phyloP scores from a whole-genome alignment of 2,329 filamentous ascomycete genomes.

The Pseudocercospora eumusae region DNA sequence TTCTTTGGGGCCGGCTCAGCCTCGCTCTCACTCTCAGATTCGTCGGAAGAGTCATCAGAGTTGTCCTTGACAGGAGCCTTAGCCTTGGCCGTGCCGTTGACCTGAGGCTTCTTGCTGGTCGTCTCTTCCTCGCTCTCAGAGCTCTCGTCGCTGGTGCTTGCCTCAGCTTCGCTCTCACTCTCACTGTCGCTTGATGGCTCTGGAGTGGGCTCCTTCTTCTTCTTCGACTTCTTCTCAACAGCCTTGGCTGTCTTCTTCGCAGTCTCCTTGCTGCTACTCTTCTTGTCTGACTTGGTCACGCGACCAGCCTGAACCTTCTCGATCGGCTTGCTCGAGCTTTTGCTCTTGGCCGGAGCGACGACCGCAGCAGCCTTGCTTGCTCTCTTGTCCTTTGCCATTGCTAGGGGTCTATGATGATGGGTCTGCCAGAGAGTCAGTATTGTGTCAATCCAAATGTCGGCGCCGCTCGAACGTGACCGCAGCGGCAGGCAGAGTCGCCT shows the following conservation, averaged over 20 bases:
- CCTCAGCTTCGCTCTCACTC: slow-evolving; percentile 38
- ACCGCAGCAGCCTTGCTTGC: slow-evolving; percentile 37
- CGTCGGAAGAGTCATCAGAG: slow-evolving; percentile 22
- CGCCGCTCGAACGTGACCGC: slow-evolving; percentile 16
- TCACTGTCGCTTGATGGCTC: slow-evolving; percentile 46
- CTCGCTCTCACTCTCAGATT: slow-evolving; percentile 34
- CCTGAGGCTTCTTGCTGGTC: slow-evolving; percentile 30
- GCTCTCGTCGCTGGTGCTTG: slow-evolving; percentile 41
- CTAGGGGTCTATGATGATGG: slow-evolving; percentile 39
- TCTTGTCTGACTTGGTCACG: slow-evolving; percentile 68
- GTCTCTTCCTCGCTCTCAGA: slow-evolving; percentile 42
- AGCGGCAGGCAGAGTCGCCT: slow-evolving; percentile 27
- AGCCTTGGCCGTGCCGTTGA: slow-evolving; percentile 30
- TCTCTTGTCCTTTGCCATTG: slow-evolving; percentile 51
- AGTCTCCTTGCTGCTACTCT: slow-evolving; percentile 56
- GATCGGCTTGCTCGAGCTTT: slow-evolving; percentile 31
- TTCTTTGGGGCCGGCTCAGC: slow-evolving; percentile 30
- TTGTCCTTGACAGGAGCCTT: slow-evolving; percentile 30
- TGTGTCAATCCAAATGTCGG: slow-evolving; percentile 23
- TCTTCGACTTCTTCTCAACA: slow-evolving; percentile 47
- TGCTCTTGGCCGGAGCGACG: slow-evolving; percentile 34
- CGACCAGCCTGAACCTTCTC: slow-evolving; percentile 64
- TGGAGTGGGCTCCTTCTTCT: slow-evolving; percentile 53
- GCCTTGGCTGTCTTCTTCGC: slow-evolving; percentile 52
- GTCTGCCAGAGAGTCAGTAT: slow-evolving; percentile 35